phyloP scores from a whole-genome alignment of 306 rosid genomes.

The Pyrus betulifolia region DNA sequence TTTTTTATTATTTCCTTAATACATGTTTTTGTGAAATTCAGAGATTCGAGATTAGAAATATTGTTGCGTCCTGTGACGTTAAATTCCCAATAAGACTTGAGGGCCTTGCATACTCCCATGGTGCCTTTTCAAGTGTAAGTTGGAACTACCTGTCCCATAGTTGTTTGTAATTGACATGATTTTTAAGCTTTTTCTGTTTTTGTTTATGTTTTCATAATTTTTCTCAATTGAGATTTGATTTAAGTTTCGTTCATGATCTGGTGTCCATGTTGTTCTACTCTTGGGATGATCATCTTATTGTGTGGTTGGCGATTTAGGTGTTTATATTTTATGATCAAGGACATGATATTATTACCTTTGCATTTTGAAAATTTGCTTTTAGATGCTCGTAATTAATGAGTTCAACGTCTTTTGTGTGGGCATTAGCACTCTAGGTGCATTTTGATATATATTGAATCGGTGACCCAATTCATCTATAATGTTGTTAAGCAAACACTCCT shows the following conservation, averaged over 20 bases:
- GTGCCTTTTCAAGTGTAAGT: conserved; percentile 91
- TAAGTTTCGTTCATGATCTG: background rate
- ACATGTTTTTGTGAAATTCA: background rate
- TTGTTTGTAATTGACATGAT: background rate
- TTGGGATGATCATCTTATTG: background rate
- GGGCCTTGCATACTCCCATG: conserved; percentile 77
- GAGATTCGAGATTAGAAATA: conserved; percentile 88
- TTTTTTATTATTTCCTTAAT: background rate
- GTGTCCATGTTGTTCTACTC: background rate
- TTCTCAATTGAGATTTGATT: background rate
- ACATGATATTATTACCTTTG: background rate
- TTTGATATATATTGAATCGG: too few relatives aligned
- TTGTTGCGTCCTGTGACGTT: conserved; percentile 88
- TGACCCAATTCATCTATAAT: too few relatives aligned
- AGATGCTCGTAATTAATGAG: background rate
- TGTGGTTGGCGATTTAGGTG: background rate
- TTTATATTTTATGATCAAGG: background rate
- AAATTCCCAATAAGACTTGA: conserved; percentile 91
- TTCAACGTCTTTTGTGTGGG: too few relatives aligned
- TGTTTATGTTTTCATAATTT: background rate
- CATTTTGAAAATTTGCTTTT: background rate
- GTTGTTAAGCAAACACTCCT: too few relatives aligned
- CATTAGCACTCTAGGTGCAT: too few relatives aligned
- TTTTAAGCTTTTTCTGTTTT: background rate
- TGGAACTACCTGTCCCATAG: background rate